Evolutionary conservation across 768 basidiomycete genomes (phyloP).

Genomic region (Trametes cingulata): DNA sequence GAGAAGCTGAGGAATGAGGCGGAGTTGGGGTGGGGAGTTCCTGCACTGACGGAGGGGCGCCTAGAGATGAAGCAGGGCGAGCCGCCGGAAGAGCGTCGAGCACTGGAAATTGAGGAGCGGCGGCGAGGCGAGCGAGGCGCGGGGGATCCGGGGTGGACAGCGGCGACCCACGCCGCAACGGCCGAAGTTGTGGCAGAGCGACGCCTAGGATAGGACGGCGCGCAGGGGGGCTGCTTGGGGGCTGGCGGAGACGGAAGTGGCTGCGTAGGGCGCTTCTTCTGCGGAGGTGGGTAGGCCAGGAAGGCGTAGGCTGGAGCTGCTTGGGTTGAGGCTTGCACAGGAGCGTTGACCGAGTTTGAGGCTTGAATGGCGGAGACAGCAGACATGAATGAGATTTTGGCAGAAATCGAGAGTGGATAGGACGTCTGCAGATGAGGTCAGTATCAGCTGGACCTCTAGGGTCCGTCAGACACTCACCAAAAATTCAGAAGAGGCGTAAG

Average conservation of each 20-base stretch:
- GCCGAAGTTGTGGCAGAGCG: slow-evolving; percentile 48
- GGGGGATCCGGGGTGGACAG: slow-evolving; percentile 72
- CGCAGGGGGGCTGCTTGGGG: slow-evolving; percentile 14
- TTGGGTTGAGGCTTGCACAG: slow-evolving; percentile 8
- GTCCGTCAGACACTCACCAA: slow-evolving; percentile 3
- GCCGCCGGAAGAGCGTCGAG: slow-evolving; percentile 38
- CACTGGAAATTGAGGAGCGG: slow-evolving; percentile 27
- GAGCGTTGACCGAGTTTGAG: slow-evolving; percentile 4
- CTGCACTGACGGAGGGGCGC: slow-evolving; percentile 41
- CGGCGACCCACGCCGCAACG: slow-evolving; percentile 63
- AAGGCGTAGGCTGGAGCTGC: slow-evolving; percentile 30
- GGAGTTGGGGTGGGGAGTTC: slow-evolving; percentile 38
- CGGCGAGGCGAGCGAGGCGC: slow-evolving; percentile 38
- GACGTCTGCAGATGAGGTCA: slow-evolving; percentile 11
- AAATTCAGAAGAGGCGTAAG: neutral
- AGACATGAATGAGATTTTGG: slow-evolving; percentile 26
- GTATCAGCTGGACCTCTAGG: neutral
- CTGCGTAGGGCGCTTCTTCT: slow-evolving; percentile 31
- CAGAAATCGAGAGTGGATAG: neutral
- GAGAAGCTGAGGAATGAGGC: slow-evolving; percentile 48
- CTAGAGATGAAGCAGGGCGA: slow-evolving; percentile 28
- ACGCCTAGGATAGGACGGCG: slow-evolving; percentile 23
- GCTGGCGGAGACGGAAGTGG: slow-evolving; percentile 29
- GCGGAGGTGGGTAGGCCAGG: slow-evolving; percentile 33
- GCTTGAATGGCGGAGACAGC: slow-evolving; percentile 12